These are phyloP conservation scores for Clausena lansium DNA, from an alignment of 345 rosid species.

Conservation along the genomic window DNA sequence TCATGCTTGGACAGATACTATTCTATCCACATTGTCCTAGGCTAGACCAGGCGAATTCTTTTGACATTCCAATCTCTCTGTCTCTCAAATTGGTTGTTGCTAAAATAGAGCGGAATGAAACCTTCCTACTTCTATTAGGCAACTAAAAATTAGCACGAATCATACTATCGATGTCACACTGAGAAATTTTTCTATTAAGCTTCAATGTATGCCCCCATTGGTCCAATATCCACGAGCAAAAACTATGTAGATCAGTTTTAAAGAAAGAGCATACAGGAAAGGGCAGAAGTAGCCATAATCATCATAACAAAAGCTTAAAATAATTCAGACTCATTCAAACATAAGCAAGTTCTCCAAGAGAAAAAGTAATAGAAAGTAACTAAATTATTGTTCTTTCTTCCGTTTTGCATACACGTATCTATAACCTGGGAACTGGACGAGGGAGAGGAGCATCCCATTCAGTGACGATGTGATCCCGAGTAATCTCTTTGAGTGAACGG, in stretches of 20 bases:
- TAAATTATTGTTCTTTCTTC: constrained; percentile 9
- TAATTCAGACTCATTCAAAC: constrained; percentile 8
- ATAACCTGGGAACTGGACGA: constrained; percentile 39
- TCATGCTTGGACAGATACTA: too few species aligned
- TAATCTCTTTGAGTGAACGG: constrained; percentile 77
- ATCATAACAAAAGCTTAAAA: constrained; percentile 21
- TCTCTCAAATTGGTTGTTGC: not conserved
- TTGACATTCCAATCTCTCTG: not conserved
- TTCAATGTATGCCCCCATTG: not conserved
- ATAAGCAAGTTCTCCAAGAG: constrained; percentile 11
- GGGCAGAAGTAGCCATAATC: constrained; percentile 40
- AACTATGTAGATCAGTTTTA: not conserved
- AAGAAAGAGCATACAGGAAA: constrained; percentile 27
- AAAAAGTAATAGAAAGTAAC: constrained; percentile 5
- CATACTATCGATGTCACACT: not conserved
- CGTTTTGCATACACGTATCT: constrained; percentile 13
- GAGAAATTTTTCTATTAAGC: not conserved
- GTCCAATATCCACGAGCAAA: not conserved
- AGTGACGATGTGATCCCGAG: constrained; percentile 65
- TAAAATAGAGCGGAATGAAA: not conserved
- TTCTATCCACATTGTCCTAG: too few species aligned
- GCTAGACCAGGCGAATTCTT: too few species aligned
- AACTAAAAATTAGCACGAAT: not conserved
- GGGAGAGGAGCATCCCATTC: constrained; percentile 65
- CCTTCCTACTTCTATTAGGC: not conserved